Evolutionary conservation across 2,329 filamentous ascomycete species (phyloP).

Genomic region (Alternaria dauci): DNA sequence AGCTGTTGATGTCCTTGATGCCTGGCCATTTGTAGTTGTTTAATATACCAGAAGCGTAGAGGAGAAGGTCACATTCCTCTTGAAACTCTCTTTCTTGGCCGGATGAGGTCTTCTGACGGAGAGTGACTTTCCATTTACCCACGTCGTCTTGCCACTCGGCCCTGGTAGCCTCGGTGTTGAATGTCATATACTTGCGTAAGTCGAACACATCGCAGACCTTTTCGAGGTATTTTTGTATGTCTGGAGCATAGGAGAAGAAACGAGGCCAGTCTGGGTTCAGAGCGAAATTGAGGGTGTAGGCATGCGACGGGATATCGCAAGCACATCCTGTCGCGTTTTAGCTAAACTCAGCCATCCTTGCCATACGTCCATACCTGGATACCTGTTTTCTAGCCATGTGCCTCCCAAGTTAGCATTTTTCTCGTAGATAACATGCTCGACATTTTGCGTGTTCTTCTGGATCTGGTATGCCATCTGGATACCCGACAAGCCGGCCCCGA

Average conservation of each 20-base stretch:
- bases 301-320: slow-evolving; percentile 58
- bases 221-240: slow-evolving; percentile 60
- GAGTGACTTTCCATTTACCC: slow-evolving; percentile 60
- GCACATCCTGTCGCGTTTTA: slow-evolving; percentile 41
- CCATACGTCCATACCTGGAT: slow-evolving; percentile 31
- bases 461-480: slow-evolving; percentile 60
- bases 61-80: slow-evolving; percentile 55
- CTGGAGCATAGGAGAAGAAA: slow-evolving; percentile 57
- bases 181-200: slow-evolving; percentile 62
- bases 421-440: slow-evolving; percentile 60
- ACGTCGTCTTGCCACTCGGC: slow-evolving; percentile 60
- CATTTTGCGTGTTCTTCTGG: slow-evolving; percentile 53
- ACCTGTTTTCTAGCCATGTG: slow-evolving; percentile 58
- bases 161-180: slow-evolving; percentile 58
- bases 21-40: slow-evolving; percentile 51
- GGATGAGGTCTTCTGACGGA: slow-evolving; percentile 52
- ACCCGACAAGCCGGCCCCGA: slow-evolving; percentile 59
- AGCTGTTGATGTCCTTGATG: slow-evolving; percentile 55
- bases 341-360: too few species aligned
- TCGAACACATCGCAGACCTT: slow-evolving; percentile 60
- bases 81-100: slow-evolving; percentile 51
- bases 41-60: slow-evolving; percentile 56
- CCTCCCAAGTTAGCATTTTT: slow-evolving; percentile 57
- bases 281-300: slow-evolving; percentile 57
- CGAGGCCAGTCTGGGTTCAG: slow-evolving; percentile 59